Conservation (phyloP, 1,284 basidiomycete genomes). For the Rhodotorula glutinis region DNA sequence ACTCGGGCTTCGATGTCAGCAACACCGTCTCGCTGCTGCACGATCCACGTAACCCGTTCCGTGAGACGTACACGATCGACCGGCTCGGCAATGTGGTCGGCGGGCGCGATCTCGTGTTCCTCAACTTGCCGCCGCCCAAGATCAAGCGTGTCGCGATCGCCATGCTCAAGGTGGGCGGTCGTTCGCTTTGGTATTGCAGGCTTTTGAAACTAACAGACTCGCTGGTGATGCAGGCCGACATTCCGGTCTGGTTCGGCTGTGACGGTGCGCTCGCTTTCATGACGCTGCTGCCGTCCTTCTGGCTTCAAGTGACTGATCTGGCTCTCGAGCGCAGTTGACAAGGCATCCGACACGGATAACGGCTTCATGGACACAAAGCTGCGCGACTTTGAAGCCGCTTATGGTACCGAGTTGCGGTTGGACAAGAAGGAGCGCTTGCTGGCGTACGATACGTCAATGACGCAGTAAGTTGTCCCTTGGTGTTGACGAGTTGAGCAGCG, state of each 20-base stretch:
- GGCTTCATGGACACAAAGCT: conserved; percentile 55
- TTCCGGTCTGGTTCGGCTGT: conserved; percentile 73
- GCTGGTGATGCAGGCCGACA: conserved; percentile 48
- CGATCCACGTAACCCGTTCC: conserved; percentile 81
- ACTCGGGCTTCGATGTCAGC: conserved; percentile 44
- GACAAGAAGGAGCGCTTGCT: conserved; percentile 81
- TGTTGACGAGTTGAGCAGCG: too few relatives aligned
- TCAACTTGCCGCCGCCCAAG: conserved; percentile 77
- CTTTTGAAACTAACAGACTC: too few relatives aligned
- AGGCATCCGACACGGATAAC: conserved; percentile 42
- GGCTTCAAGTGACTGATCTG: not conserved
- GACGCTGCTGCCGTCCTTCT: too few relatives aligned
- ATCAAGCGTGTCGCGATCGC: conserved; percentile 71
- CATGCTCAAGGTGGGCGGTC: conserved; percentile 41
- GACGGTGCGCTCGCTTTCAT: conserved; percentile 50
- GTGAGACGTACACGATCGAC: conserved; percentile 83
- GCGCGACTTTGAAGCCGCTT: conserved; percentile 57
- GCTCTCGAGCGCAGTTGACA: conserved; percentile 23
- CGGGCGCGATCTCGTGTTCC: conserved; percentile 68
- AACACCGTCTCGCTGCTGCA: conserved; percentile 88
- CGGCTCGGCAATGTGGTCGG: conserved; percentile 90
- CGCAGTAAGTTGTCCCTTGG: conserved; percentile 53
- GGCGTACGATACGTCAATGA: conserved; percentile 79
- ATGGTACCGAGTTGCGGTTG: conserved; percentile 59
- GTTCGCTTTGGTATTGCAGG: too few relatives aligned